Percentiles rank a stretch among this genome's conserved stretches.
Conservation (phyloP, 768 basidiomycete genomes). For the Termitomyces sp. region DNA sequence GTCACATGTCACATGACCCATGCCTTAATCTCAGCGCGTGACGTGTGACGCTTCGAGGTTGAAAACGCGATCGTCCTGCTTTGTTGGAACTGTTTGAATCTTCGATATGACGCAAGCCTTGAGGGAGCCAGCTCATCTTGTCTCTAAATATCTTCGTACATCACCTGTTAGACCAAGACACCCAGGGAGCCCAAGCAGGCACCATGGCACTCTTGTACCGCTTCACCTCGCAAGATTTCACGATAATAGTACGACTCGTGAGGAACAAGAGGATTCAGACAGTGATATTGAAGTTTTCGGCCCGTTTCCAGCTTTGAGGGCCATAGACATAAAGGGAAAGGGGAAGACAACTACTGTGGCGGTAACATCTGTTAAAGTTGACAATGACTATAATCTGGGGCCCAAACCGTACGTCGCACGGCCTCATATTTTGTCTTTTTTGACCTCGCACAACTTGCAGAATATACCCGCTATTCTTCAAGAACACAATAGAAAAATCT, state of each 20-base stretch:
- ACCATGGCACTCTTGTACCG: background rate
- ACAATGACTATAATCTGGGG: background rate
- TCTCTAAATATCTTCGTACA: slow-evolving; percentile 10
- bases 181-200: slow-evolving; percentile 3
- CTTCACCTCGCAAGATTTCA: slow-evolving; percentile 6
- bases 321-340: background rate
- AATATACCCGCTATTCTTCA: slow-evolving; percentile 1
- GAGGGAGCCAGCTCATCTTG: slow-evolving; percentile 5
- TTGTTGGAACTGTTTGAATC: background rate
- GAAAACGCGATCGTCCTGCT: background rate
- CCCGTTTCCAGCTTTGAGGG: background rate
- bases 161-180: slow-evolving; percentile 2
- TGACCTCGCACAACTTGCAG: background rate
- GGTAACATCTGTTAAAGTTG: background rate
- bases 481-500: background rate
- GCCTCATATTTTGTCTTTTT: background rate
- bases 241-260: background rate
- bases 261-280: slow-evolving; percentile 5
- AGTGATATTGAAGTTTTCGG: slow-evolving; percentile 7
- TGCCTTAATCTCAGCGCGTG: background rate
- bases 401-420: background rate
- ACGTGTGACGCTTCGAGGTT: background rate
- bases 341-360: background rate
- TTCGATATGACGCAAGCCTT: slow-evolving; percentile 6
- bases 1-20: background rate